Conservation (phyloP, 129 eudicot species). For the Heracleum sosnowskyi region DNA sequence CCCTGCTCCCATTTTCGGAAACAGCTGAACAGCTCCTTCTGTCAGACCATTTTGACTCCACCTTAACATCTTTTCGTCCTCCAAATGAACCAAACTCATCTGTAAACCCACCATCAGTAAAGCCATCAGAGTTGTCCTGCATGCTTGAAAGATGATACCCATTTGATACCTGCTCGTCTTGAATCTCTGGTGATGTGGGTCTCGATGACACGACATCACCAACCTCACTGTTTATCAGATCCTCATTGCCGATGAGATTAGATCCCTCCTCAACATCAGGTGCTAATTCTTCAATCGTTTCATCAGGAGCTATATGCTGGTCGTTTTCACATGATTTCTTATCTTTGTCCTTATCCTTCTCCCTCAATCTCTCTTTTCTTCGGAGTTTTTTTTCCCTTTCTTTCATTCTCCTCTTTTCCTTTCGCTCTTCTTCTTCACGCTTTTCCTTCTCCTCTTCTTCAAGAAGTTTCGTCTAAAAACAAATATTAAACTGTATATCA, state of each 20-base stretch:
- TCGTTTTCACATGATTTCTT: conserved; percentile 33
- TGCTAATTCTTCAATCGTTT: conserved; percentile 30
- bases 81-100: conserved; percentile 36
- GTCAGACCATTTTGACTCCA: conserved; percentile 48
- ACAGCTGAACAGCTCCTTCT: conserved; percentile 38
- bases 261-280: conserved; percentile 35
- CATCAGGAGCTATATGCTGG: conserved; percentile 21
- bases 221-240: conserved; percentile 32
- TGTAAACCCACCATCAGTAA: conserved; percentile 28
- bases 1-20: conserved; percentile 36
- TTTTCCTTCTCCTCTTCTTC: conserved; percentile 99
- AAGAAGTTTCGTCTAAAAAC: conserved; percentile 71
- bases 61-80: conserved; percentile 24
- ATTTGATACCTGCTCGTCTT: conserved; percentile 29
- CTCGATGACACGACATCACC: conserved; percentile 42
- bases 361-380: conserved; percentile 82
- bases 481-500: conserved; percentile 9
- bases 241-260: conserved; percentile 23
- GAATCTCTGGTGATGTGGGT: conserved; percentile 45
- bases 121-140: conserved; percentile 30
- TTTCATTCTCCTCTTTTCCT: conserved; percentile 73
- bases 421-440: conserved; percentile 88
- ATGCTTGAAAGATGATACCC: conserved; percentile 21
- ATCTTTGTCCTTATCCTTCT: conserved; percentile 61
- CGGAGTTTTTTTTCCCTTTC: conserved; percentile 90